These are phyloP conservation scores for Rhizopus delemar DNA, from an alignment of 371 early-diverging fungal genomes.

Conservation along the genomic window DNA sequence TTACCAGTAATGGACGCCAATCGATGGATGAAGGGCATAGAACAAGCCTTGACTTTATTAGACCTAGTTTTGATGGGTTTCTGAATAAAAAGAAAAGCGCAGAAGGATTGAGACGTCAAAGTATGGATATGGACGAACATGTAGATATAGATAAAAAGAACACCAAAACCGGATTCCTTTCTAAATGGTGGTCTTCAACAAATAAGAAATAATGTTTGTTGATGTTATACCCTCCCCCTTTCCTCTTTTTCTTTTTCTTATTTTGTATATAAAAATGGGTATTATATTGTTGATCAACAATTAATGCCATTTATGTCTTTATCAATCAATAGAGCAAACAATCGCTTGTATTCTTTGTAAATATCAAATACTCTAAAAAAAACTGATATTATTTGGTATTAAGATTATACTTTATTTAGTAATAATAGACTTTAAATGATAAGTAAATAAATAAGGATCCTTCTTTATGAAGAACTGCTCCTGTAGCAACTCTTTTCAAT, in stretches of 20 bases:
- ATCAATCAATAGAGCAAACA: too few species aligned
- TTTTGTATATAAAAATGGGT: not conserved
- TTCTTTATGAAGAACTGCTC: too few species aligned
- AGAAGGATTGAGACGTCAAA: conserved; percentile 29
- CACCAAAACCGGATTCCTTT: conserved; percentile 17
- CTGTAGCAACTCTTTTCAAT: not conserved
- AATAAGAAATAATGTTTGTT: conserved; percentile 8
- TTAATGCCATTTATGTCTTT: too few species aligned
- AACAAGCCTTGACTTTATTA: conserved; percentile 28
- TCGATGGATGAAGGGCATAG: conserved; percentile 15
- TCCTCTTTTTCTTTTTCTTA: not conserved
- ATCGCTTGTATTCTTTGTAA: too few species aligned
- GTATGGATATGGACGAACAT: conserved; percentile 21
- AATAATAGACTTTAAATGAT: too few species aligned
- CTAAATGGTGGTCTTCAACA: conserved; percentile 29
- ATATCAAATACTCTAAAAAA: too few species aligned
- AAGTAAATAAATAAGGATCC: too few species aligned
- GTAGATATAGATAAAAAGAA: conserved; percentile 10
- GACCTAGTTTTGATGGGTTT: conserved; percentile 32
- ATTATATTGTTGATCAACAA: too few species aligned
- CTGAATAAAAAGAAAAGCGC: conserved; percentile 28
- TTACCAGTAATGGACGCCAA: not conserved
- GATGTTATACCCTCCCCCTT: not conserved
- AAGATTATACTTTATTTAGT: too few species aligned
- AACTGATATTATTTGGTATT: too few species aligned